Evolutionary conservation across 2,329 filamentous ascomycete species (phyloP).

Genomic region (Cytospora leucostoma): DNA sequence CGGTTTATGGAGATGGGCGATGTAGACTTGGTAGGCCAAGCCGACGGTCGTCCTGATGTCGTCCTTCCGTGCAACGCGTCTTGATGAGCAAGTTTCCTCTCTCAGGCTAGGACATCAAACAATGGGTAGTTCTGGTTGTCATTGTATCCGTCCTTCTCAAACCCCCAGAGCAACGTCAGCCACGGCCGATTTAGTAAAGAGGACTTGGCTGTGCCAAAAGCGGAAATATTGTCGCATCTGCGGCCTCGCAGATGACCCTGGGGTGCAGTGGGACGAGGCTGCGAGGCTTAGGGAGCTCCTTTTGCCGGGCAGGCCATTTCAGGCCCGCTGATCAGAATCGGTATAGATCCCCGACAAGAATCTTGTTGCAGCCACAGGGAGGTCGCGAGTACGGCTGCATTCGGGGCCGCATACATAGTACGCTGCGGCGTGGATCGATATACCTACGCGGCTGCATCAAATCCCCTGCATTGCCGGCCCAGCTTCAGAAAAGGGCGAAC

Average conservation of each 20-base stretch:
- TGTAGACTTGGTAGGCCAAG: neutral
- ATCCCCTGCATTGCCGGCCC: neutral
- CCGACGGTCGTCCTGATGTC: neutral
- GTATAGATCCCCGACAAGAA: neutral
- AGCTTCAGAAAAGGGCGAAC: neutral
- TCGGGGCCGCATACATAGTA: neutral
- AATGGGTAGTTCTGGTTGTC: too few relatives aligned
- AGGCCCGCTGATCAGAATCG: neutral
- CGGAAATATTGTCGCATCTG: neutral
- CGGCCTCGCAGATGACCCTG: neutral
- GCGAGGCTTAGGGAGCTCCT: neutral
- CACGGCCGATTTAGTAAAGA: neutral
- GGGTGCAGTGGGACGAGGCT: neutral
- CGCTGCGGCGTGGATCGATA: slow-evolving; percentile 1
- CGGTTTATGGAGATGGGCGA: neutral
- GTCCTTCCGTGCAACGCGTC: neutral
- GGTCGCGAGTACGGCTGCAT: neutral
- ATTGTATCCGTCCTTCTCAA: too few relatives aligned
- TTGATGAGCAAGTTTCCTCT: neutral
- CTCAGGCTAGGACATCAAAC: too few relatives aligned
- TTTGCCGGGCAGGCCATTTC: neutral
- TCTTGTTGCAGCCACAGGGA: neutral
- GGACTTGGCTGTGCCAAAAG: neutral
- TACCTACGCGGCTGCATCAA: neutral
- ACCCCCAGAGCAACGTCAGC: too few relatives aligned